Conservation (phyloP, 768 basidiomycete genomes). For the Termitomyces sp. region DNA sequence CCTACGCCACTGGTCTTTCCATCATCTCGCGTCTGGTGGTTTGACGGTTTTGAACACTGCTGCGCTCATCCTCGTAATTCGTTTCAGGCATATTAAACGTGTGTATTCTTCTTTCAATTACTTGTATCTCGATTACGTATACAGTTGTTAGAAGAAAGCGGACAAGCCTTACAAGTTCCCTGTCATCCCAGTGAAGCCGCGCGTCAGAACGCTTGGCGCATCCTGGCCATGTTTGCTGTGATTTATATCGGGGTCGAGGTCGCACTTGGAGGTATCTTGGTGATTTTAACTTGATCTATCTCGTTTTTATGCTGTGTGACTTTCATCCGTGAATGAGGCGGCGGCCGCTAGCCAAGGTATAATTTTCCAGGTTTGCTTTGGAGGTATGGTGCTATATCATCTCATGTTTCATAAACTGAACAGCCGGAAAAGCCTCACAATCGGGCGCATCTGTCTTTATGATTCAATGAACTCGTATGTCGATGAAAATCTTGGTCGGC, state of each 20-base stretch:
- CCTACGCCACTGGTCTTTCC: constrained; percentile 49
- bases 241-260: constrained; percentile 50
- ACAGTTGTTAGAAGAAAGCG: constrained; percentile 17
- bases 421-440: constrained; percentile 30
- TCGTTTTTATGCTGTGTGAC: constrained; percentile 41
- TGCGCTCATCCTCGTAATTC: constrained; percentile 19
- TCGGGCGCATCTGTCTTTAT: constrained; percentile 46
- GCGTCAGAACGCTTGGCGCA: constrained; percentile 29
- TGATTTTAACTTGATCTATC: not conserved
- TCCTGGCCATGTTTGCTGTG: constrained; percentile 38
- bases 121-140: not conserved
- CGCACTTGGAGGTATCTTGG: constrained; percentile 35
- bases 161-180: constrained; percentile 21
- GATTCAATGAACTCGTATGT: constrained; percentile 38
- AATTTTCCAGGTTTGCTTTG: constrained; percentile 25
- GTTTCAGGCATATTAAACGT: constrained; percentile 24
- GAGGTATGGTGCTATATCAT: constrained; percentile 6
- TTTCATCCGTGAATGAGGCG: constrained; percentile 37
- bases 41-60: constrained; percentile 36
- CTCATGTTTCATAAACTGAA: not conserved
- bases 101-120: not conserved
- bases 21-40: constrained; percentile 53
- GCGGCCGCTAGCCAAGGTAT: constrained; percentile 42
- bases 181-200: not conserved
- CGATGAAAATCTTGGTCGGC: not conserved